Conservation (phyloP, 495 filamentous ascomycete species). For the Aspergillus coremiiformis region DNA sequence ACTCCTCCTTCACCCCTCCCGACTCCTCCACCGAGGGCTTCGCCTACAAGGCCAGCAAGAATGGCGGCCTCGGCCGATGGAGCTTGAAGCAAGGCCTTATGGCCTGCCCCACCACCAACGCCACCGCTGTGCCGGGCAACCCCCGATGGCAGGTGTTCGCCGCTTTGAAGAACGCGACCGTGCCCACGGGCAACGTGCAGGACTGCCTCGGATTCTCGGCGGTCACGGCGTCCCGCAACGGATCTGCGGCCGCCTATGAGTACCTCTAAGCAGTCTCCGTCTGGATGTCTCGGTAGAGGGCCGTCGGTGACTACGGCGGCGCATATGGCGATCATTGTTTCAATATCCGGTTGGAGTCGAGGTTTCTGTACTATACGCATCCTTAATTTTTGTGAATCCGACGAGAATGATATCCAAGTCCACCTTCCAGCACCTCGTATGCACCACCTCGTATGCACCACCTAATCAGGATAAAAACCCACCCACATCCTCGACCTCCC, state of each 20-base stretch:
- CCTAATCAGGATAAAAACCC: not conserved
- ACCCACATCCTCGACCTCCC: slow-evolving; percentile 1
- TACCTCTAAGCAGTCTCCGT: slow-evolving; percentile 20
- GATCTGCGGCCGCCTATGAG: slow-evolving; percentile 24
- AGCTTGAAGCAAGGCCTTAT: not conserved
- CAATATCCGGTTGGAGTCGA: too few species aligned
- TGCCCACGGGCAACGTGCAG: slow-evolving; percentile 23
- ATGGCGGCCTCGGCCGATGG: not conserved
- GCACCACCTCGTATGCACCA: too few species aligned
- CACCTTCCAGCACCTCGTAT: too few species aligned
- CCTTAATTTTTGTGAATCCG: too few species aligned
- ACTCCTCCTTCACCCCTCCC: slow-evolving; percentile 49
- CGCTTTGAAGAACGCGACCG: slow-evolving; percentile 25
- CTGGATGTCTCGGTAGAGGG: too few species aligned
- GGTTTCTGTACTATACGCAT: too few species aligned
- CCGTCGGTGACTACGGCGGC: too few species aligned
- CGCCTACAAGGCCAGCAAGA: slow-evolving; percentile 15
- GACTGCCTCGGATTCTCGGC: slow-evolving; percentile 31
- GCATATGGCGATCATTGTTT: too few species aligned
- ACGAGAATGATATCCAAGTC: too few species aligned
- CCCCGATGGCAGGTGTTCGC: slow-evolving; percentile 30
- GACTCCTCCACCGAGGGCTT: slow-evolving; percentile 44
- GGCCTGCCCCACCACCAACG: not conserved
- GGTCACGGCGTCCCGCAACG: slow-evolving; percentile 12
- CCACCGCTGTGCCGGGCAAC: not conserved